Base-by-base conservation (phyloP, 139 green algal species). In the Closterium sp. region DNA sequence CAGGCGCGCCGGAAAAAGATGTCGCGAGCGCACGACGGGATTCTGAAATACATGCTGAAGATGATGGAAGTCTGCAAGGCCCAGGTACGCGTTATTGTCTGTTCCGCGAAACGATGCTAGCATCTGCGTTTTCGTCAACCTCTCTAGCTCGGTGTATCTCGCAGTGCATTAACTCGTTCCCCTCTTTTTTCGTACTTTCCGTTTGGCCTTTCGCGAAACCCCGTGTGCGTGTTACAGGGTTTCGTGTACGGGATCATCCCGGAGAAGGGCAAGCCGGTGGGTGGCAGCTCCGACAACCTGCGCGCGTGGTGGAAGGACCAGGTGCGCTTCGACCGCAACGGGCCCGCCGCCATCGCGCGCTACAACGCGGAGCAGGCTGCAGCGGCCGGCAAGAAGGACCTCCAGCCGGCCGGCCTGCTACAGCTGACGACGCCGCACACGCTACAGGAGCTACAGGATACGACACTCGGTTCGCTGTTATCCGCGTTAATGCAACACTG, bases 11-110 rank as follows among this genome's bases (percentile, higher is more conserved):
- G 91, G 31, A 94, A 94, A 84, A 93, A 94, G 83, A 94, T 94
- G 91, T 94, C 91, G 32, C 89, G 91, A 9, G 91, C 91, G 85
- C 91, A 94, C 34, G 91, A 94, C 84, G 91, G 88, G 28, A 94
- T 94, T 43, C 91, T 94, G 4, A 94, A 94, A 43, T 94, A 94
- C 84, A 94, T 94, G 91, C 91, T 94, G 34, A 94, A 94, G 34
- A 94, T 94, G 91, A 94, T 94, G 91, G 91, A 94, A 33, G 91
- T 94, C 34, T 94, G 88, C 76, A 94, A 94, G n/a, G 91, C 88
- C 16, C 91, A 94, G 55, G 55, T 76, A 76, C 55, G 10, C 55
- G 16, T 76, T 76, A 76, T 28, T 76, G 16, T 19, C 55, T 28
- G 55, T 28, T 76, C 55, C 55, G 55, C 25, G 23, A 0, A 28